Conservation (phyloP, 352 stramenopile species). For the Thalassiosira oceanica region DNA sequence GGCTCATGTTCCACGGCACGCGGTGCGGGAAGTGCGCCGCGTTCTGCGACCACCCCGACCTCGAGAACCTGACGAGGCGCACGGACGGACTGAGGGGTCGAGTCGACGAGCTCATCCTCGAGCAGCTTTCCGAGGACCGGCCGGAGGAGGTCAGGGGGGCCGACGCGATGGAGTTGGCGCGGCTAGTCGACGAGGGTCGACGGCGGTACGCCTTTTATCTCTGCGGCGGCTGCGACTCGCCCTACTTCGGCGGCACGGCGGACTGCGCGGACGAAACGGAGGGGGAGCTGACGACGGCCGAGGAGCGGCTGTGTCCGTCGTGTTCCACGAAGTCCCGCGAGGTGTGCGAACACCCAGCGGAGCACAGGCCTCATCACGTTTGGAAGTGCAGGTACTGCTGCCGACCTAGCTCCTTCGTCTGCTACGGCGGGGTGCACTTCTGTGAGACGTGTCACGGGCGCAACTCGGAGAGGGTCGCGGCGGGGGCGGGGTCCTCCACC, state of each 20-base stretch:
- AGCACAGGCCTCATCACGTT: constrained; percentile 45
- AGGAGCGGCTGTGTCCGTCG: constrained; percentile 40
- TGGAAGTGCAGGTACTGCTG: no score
- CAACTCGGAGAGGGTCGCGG: no score
- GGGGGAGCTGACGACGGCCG: constrained; percentile 9
- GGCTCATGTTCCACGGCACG: constrained; percentile 56
- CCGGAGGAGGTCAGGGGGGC: no score
- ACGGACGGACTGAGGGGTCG: constrained; percentile 50
- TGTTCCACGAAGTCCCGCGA: constrained; percentile 46
- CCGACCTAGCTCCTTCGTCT: no score
- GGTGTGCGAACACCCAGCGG: constrained; percentile 39
- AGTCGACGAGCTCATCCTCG: constrained; percentile 48
- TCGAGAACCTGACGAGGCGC: constrained; percentile 50
- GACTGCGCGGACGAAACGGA: constrained; percentile 52
- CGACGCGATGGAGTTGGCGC: background rate
- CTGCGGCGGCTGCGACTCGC: constrained; percentile 52
- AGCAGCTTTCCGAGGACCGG: constrained; percentile 44
- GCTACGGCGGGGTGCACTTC: no score
- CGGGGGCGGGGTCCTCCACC: no score
- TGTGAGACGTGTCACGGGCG: no score
- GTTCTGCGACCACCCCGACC: constrained; percentile 52
- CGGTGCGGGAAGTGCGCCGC: constrained; percentile 59
- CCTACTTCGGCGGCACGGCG: constrained; percentile 67
- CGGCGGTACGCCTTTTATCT: constrained; percentile 64
- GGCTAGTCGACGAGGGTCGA: constrained; percentile 36